Evolutionary conservation across 2,329 filamentous ascomycete species (phyloP), one percentile per base, ranked within the genome.

Genomic region (Epichloe uncinata): DNA sequence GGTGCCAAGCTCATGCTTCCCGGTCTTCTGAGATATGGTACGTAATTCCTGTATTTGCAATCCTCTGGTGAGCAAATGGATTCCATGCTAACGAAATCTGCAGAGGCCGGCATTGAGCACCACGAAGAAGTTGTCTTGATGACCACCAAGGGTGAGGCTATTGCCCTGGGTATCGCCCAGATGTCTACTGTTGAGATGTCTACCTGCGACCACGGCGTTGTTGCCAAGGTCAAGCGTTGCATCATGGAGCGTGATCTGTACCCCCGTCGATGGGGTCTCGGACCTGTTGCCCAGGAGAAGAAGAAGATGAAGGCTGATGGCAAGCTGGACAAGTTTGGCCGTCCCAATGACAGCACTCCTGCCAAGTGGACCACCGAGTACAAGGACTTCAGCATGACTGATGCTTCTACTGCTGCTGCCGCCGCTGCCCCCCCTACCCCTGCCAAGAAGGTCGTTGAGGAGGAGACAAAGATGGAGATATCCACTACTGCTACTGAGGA

Each of bases 241-340:
- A 98, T 98, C 70, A 98, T 98, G 93, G 93, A 98, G 78, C 87
- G 93, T 61, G 93, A 97, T 67, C 78, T 97, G 52, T 98, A 98
- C 78, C 93, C 93, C 56, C 81, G 89, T 67, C 78, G 91, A 75
- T 98, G 93, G 93, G 93, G 93, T 58, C 81, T 97, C 64, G 93
- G 93, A 54, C 91, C 93, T 48, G 84, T 91, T 53, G 93, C 93
- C 46, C 73, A 85, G 45, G 89, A 97, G 78, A 98, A 98, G 83
- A 98, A 98, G 85, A 96, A 97, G 81, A 82, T 98, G 76, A 97
- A 97, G 82, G 87, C 90, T 48, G 86, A 88, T 59, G 93, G 93
- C 69, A 95, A 96, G 73, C 84, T 98, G 53, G 93, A 98, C 76
- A 98, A 98, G 83, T 97, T 82, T 61, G 93, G 93, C 58, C 84